phyloP scores from a whole-genome alignment of 768 basidiomycete species.

The Russula sp. region DNA sequence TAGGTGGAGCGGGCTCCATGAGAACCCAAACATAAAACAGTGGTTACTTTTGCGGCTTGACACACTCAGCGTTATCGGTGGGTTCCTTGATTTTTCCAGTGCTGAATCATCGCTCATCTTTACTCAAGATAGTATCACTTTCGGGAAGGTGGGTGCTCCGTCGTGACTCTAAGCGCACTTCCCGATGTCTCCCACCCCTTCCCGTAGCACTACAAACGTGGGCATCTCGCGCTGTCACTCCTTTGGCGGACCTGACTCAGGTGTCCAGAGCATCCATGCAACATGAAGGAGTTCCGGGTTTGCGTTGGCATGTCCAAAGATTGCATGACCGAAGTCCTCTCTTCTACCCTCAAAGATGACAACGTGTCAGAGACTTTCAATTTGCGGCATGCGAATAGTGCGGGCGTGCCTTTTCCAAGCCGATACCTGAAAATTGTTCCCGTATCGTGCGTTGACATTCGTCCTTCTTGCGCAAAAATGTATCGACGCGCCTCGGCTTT shows the following conservation, averaged over 20 bases:
- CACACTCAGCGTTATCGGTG: slow-evolving; percentile 57
- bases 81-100: slow-evolving; percentile 29
- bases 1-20: slow-evolving; percentile 69
- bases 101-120: not conserved
- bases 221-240: slow-evolving; percentile 12
- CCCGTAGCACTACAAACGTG: slow-evolving; percentile 33
- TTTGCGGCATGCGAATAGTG: slow-evolving; percentile 48
- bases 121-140: slow-evolving; percentile 58
- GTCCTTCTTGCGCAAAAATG: not conserved
- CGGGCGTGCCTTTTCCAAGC: slow-evolving; percentile 55
- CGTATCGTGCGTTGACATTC: slow-evolving; percentile 49
- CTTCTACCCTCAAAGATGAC: slow-evolving; percentile 61
- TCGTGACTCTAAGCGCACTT: slow-evolving; percentile 14
- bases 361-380: slow-evolving; percentile 55
- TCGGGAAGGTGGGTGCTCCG: slow-evolving; percentile 59
- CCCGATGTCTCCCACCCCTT: slow-evolving; percentile 4
- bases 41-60: slow-evolving; percentile 70
- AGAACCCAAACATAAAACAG: slow-evolving; percentile 50
- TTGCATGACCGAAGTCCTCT: slow-evolving; percentile 63
- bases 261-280: slow-evolving; percentile 69
- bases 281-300: slow-evolving; percentile 78
- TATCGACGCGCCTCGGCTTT: not conserved
- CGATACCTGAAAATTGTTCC: slow-evolving; percentile 72
- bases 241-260: slow-evolving; percentile 13
- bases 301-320: slow-evolving; percentile 59